Conservation (phyloP, 768 basidiomycete species). For the Boletus reticulatus region DNA sequence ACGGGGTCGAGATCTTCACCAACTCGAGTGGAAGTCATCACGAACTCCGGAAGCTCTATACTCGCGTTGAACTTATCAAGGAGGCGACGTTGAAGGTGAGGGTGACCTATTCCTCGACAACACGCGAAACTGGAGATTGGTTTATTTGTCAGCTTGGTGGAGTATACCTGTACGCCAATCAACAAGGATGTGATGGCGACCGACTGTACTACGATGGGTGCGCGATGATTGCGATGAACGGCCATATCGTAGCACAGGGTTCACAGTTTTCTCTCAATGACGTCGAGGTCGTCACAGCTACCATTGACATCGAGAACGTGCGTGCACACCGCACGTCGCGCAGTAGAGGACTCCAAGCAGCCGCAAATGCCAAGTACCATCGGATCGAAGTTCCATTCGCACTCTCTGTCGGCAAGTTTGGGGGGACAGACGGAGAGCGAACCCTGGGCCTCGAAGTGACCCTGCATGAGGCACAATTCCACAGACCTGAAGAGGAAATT, state of each 20-base stretch:
- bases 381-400: conserved; percentile 82
- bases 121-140: neutral
- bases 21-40: conserved; percentile 99
- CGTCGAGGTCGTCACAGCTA: conserved; percentile 95
- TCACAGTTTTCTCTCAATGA: conserved; percentile 95
- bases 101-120: neutral
- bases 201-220: conserved; percentile 98
- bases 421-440: conserved; percentile 56
- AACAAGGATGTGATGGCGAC: conserved; percentile 98
- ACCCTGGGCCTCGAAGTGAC: conserved; percentile 49
- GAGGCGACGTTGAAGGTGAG: conserved; percentile 92
- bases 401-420: conserved; percentile 72
- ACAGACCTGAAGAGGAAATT: conserved; percentile 93
- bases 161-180: conserved; percentile 96
- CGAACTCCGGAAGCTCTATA: conserved; percentile 93
- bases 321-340: conserved; percentile 83
- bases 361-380: conserved; percentile 68
- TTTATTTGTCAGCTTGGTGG: conserved; percentile 74
- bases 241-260: conserved; percentile 89
- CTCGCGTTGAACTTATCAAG: conserved; percentile 90
- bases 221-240: conserved; percentile 94
- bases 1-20: conserved; percentile 98
- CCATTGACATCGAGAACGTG: conserved; percentile 96
- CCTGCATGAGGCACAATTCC: conserved; percentile 45
- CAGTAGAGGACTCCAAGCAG: conserved; percentile 90